phyloP scores from a whole-genome alignment of 2,329 filamentous ascomycete species.

The Tolypocladium endophyticum region DNA sequence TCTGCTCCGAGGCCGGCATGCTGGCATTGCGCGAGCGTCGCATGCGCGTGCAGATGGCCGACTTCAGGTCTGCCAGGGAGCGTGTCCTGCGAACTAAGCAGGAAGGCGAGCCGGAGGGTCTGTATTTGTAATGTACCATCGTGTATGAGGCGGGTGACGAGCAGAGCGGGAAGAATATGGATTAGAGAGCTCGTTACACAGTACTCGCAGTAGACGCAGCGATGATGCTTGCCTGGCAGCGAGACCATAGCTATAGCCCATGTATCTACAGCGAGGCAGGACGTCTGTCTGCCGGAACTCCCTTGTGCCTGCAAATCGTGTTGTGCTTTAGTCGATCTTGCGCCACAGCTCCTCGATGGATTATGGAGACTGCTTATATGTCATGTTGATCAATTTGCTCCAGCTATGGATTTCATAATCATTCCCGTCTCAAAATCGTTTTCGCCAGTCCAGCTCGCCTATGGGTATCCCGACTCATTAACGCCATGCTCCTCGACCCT shows the following conservation, averaged over 20 bases:
- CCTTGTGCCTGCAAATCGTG: background rate
- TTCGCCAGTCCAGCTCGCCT: background rate
- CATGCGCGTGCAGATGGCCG: conserved; percentile 98
- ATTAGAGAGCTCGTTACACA: background rate
- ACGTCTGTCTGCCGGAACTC: background rate
- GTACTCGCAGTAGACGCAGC: background rate
- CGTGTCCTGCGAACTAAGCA: conserved; percentile 96
- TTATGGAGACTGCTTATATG: too few species aligned
- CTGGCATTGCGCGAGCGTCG: conserved; percentile 88
- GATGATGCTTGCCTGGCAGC: background rate
- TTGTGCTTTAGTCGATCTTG: background rate
- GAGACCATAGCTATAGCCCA: background rate
- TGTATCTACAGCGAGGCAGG: background rate
- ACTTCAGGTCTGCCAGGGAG: conserved; percentile 88
- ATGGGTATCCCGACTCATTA: background rate
- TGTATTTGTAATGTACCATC: conserved; percentile 72
- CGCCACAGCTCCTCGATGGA: background rate
- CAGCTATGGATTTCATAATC: background rate
- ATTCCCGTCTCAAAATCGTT: background rate
- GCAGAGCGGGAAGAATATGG: background rate
- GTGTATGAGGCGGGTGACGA: background rate
- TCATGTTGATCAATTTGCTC: background rate
- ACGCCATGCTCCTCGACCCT: background rate
- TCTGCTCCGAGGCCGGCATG: conserved; percentile 93
- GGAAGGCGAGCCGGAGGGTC: conserved; percentile 92